Percentiles rank a stretch among this genome's conserved stretches.
Conservation (phyloP, 164 flowering plant species). For the Magnolia sinica region DNA sequence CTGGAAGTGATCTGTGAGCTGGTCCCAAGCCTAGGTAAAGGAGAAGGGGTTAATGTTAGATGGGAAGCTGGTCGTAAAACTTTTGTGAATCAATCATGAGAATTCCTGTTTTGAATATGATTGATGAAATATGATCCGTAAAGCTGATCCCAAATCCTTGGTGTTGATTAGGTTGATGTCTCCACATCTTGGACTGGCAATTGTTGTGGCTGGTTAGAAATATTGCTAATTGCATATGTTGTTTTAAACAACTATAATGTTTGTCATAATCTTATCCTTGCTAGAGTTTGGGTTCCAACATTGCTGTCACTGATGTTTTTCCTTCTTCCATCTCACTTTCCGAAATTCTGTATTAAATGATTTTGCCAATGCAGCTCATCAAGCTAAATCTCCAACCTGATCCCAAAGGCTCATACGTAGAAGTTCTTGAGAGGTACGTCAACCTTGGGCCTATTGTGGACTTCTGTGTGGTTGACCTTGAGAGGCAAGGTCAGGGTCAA, state of each 20-base stretch:
- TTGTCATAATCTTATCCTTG: too few species aligned
- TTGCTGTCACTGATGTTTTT: neutral
- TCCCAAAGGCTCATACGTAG: constrained; percentile 94
- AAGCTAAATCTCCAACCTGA: constrained; percentile 91
- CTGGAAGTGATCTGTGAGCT: too few species aligned
- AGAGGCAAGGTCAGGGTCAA: constrained; percentile 99
- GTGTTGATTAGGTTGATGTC: neutral
- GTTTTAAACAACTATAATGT: too few species aligned
- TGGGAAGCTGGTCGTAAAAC: too few species aligned
- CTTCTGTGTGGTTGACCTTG: constrained; percentile 97
- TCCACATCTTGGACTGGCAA: neutral
- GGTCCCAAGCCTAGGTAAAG: too few species aligned
- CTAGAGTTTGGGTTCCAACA: neutral
- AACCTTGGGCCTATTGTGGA: constrained; percentile 98
- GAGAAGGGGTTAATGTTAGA: too few species aligned
- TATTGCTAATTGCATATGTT: too few species aligned
- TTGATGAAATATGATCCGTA: too few species aligned
- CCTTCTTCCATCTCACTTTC: neutral
- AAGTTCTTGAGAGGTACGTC: constrained; percentile 85
- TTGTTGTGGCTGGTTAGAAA: neutral
- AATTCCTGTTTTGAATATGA: too few species aligned
- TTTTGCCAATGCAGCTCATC: constrained; percentile 61
- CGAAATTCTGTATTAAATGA: neutral
- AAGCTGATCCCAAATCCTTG: neutral
- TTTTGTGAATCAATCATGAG: too few species aligned